Conservation (phyloP, 1,139 yeast species). For the Spathaspora sp. region DNA sequence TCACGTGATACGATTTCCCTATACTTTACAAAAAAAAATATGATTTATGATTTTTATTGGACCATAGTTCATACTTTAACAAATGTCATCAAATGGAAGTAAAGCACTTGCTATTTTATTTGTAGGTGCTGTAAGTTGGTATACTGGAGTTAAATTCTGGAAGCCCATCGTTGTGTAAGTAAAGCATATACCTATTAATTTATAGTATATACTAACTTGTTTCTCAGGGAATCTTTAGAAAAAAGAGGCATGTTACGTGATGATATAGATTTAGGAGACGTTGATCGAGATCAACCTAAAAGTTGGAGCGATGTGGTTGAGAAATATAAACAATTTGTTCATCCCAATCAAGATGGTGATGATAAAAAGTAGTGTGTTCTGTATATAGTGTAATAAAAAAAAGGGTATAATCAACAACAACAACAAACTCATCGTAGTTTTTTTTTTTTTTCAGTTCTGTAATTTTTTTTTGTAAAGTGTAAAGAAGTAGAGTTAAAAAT, state of each 20-base stretch:
- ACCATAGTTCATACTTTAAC: not conserved
- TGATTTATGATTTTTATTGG: not conserved
- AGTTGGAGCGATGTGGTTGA: slow-evolving; percentile 38
- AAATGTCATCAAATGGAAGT: slow-evolving; percentile 26
- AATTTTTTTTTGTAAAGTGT: slow-evolving; percentile 4
- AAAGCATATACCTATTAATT: not conserved
- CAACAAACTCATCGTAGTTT: not conserved
- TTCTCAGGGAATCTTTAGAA: slow-evolving; percentile 57
- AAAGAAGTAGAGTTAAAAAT: too few relatives aligned
- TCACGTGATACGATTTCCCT: not conserved
- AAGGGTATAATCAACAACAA: not conserved
- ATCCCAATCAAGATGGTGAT: not conserved
- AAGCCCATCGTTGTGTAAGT: slow-evolving; percentile 71
- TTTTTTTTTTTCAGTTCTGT: slow-evolving; percentile 2
- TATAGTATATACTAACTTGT: slow-evolving; percentile 11
- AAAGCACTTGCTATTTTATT: slow-evolving; percentile 28
- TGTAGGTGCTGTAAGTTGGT: slow-evolving; percentile 43
- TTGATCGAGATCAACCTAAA: slow-evolving; percentile 33
- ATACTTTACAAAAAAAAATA: not conserved
- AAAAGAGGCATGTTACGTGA: slow-evolving; percentile 66
- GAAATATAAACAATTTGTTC: slow-evolving; percentile 2
- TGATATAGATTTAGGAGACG: slow-evolving; percentile 55
- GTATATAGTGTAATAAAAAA: not conserved
- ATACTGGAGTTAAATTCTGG: slow-evolving; percentile 64
- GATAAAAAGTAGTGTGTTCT: not conserved